These are phyloP conservation scores for Cyanidiococcus yangmingshanensis DNA, from an alignment of 23 red algal species.

Conservation along the genomic window DNA sequence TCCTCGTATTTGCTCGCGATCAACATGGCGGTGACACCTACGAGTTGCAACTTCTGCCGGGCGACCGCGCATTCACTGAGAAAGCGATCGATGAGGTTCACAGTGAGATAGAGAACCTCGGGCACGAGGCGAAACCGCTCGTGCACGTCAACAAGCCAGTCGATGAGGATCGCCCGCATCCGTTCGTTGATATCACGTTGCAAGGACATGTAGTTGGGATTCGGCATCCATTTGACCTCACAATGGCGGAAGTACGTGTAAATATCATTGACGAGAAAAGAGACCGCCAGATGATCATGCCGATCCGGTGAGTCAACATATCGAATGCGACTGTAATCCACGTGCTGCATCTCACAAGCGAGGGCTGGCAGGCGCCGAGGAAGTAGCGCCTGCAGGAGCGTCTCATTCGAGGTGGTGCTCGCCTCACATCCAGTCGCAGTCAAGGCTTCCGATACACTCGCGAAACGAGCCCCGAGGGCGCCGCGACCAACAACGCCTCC, in stretches of 20 bases:
- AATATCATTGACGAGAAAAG: slow-evolving; percentile 54
- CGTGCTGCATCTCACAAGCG: not conserved
- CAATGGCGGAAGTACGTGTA: slow-evolving; percentile 29
- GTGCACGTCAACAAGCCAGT: slow-evolving; percentile 96
- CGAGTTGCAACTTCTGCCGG: slow-evolving; percentile 85
- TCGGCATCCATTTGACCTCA: slow-evolving; percentile 63
- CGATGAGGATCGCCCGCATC: slow-evolving; percentile 92
- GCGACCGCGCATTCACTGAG: slow-evolving; percentile 49
- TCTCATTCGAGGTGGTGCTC: not conserved
- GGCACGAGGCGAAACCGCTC: slow-evolving; percentile 65
- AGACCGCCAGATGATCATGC: slow-evolving; percentile 34
- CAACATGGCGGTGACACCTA: slow-evolving; percentile 87
- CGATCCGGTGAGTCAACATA: slow-evolving; percentile 42
- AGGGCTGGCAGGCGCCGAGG: not conserved
- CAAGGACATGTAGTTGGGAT: slow-evolving; percentile 64
- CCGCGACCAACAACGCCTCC: not conserved
- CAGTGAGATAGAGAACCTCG: slow-evolving; percentile 76
- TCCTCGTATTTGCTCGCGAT: slow-evolving; percentile 98
- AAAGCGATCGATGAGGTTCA: slow-evolving; percentile 96
- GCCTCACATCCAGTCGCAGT: not conserved
- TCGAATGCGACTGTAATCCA: slow-evolving; percentile 23
- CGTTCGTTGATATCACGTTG: slow-evolving; percentile 75
- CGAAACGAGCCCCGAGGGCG: not conserved
- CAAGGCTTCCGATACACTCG: not conserved
- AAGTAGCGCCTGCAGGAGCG: not conserved